Percentiles rank a stretch among this genome's conserved stretches.
phyloP scores from a whole-genome alignment of 2,329 filamentous ascomycete genomes.

The Fusarium bulbicola region DNA sequence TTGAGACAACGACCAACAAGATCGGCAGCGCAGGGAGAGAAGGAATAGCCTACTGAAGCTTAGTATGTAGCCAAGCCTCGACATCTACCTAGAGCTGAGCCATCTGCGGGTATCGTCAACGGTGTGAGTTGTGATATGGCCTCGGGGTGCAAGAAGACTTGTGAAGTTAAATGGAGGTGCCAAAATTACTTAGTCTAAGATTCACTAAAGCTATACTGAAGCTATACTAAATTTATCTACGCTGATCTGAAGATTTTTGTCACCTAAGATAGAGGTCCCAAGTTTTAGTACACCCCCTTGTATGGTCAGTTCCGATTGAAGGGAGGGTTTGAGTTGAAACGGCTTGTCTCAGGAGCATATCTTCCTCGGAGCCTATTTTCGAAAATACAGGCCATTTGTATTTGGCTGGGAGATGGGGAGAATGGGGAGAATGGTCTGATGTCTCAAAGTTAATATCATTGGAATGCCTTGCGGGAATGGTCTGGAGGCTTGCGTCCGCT shows the following conservation, averaged over 20 bases:
- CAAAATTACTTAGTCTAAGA: too few species aligned
- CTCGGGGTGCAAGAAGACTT: too few species aligned
- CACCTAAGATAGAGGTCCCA: too few species aligned
- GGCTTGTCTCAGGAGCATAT: background rate
- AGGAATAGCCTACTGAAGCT: background rate
- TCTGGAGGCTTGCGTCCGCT: background rate
- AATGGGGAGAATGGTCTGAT: background rate
- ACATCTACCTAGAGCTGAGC: background rate
- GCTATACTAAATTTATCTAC: too few species aligned
- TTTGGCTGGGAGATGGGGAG: background rate
- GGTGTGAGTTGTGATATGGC: background rate
- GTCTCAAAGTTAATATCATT: constrained; percentile 4
- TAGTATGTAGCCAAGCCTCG: background rate
- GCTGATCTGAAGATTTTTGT: too few species aligned
- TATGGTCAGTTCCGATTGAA: background rate
- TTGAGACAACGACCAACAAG: constrained; percentile 17
- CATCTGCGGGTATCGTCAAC: background rate
- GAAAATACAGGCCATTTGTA: background rate
- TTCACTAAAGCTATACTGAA: too few species aligned
- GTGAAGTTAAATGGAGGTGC: too few species aligned
- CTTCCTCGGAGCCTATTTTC: background rate
- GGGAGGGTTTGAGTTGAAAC: background rate
- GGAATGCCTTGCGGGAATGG: constrained; percentile 16
- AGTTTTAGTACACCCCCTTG: too few species aligned
- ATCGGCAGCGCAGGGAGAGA: constrained; percentile 6